Evolutionary conservation across 768 basidiomycete genomes (phyloP).

Genomic region (Lactarius hengduanensis): DNA sequence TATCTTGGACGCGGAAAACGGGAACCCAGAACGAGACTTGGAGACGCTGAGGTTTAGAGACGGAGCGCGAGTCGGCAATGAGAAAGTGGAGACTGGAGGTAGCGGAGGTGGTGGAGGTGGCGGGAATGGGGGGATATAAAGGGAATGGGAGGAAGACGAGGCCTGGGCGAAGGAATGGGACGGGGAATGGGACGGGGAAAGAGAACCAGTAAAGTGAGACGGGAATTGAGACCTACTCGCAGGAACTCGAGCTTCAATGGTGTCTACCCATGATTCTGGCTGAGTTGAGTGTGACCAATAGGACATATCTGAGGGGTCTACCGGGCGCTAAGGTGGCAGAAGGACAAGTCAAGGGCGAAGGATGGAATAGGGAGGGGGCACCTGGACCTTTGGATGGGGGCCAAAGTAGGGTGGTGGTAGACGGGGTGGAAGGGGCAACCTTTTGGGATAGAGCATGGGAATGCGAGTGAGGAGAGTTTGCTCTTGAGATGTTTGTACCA

Average conservation of each 20-base stretch:
- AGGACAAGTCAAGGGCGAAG: not conserved
- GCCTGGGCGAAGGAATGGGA: not conserved
- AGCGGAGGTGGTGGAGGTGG: not conserved
- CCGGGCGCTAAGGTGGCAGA: not conserved
- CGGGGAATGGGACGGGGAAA: not conserved
- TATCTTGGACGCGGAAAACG: not conserved
- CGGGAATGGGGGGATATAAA: not conserved
- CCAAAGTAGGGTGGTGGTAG: constrained; percentile 10
- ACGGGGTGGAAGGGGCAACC: not conserved
- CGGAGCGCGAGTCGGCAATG: not conserved
- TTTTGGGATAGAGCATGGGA: not conserved
- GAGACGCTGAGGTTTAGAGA: not conserved
- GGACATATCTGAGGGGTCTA: not conserved
- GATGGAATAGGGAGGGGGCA: not conserved
- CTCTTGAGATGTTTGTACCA: not conserved
- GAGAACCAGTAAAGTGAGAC: not conserved
- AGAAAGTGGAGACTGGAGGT: not conserved
- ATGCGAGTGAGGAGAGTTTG: not conserved
- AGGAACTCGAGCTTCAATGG: not conserved
- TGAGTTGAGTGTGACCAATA: not conserved
- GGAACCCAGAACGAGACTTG: constrained; percentile 15
- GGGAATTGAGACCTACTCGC: not conserved
- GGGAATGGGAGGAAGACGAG: not conserved
- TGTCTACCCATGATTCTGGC: not conserved
- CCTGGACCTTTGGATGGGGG: not conserved